Base-by-base conservation (phyloP, 1,139 yeast species). In the Sugiyamaella paludigena region DNA sequence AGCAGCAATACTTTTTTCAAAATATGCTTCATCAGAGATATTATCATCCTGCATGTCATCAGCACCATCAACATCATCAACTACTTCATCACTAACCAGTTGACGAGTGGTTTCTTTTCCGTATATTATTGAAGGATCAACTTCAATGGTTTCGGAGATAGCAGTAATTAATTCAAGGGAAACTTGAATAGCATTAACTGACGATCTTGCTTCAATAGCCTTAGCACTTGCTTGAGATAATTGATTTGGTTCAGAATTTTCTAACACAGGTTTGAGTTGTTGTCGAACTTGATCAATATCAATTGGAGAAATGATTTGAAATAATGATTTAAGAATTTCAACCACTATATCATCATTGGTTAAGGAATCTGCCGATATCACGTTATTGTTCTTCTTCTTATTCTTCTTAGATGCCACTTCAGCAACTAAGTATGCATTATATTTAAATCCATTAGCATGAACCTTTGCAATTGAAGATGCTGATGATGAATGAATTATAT, bases 151-250 rank as follows among this genome's bases (percentile, higher is more conserved):
- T 58, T 91, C 97, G 58, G 87, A 78, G 7, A 83, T 71, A 1
- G 92, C 83, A 1, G 96, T 81, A 31, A 87, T 72, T 33, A 91
- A 67, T 62, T 91, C 97, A 35, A 89, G 69, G 0, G 85, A 74
- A 1, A 83, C 75, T 59, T 87, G 95, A 30, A 86, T 71, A 3
- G 85, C 76, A 44, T 63, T 83, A 41, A 84, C 67, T 43, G 79
- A 75, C 37, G 78, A 69, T 57, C 80, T 76, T 7, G 87, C 81
- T 13, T 64, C 66, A 8, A 70, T 65, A 46, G 72, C 67, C 29
- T 69, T 71, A 36, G 74, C 77, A 7, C 71, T 68, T 26, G 70
- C 67, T 38, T 72, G 71, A 38, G 70, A 70, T 30, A 71, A 63
- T 36, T 68, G 68, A n/a, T 61, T 60, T 1, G 70, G 65, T 16